Evolutionary conservation across 345 rosid species (phyloP).

Genomic region (Raphanus sativus): DNA sequence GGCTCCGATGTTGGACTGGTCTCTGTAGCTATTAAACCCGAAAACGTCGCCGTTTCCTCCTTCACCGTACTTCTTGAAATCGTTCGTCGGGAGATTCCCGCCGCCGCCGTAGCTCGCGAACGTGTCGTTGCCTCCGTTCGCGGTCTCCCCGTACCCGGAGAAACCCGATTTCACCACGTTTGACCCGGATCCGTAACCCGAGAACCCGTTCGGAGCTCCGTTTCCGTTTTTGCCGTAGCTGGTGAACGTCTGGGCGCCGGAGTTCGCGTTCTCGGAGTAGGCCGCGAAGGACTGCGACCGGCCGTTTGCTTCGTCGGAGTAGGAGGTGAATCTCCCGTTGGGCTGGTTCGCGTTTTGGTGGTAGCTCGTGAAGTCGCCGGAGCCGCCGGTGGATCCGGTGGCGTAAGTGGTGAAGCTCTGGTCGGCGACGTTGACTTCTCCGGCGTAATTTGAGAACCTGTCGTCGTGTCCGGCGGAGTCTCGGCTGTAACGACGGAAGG

Average conservation of each 20-base stretch:
- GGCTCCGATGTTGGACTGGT: conserved; percentile 57
- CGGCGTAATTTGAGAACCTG: conserved; percentile 47
- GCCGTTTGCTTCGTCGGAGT: conserved; percentile 55
- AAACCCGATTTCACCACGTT: conserved; percentile 72
- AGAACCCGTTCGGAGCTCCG: conserved; percentile 58
- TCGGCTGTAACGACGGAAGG: conserved; percentile 65
- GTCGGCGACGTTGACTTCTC: conserved; percentile 53
- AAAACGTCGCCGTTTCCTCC: conserved; percentile 54
- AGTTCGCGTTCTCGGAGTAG: conserved; percentile 53
- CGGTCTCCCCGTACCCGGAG: conserved; percentile 54
- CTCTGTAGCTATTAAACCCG: conserved; percentile 57
- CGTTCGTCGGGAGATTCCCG: conserved; percentile 62
- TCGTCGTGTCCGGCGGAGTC: conserved; percentile 52
- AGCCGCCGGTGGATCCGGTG: conserved; percentile 59
- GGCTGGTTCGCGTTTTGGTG: conserved; percentile 59
- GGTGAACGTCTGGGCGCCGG: conserved; percentile 58
- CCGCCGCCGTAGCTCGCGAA: conserved; percentile 64
- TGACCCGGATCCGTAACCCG: conserved; percentile 55
- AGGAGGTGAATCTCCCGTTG: conserved; percentile 55
- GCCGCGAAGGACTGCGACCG: conserved; percentile 50
- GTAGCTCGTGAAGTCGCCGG: conserved; percentile 59
- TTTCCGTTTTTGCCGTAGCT: conserved; percentile 74
- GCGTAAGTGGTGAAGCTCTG: conserved; percentile 81
- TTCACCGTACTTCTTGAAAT: conserved; percentile 57
- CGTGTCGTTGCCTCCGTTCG: conserved; percentile 54